Percentiles rank a stretch among this genome's conserved stretches.
phyloP scores from a whole-genome alignment of 108 stramenopile genomes.

The Pelagomonas calceolata region DNA sequence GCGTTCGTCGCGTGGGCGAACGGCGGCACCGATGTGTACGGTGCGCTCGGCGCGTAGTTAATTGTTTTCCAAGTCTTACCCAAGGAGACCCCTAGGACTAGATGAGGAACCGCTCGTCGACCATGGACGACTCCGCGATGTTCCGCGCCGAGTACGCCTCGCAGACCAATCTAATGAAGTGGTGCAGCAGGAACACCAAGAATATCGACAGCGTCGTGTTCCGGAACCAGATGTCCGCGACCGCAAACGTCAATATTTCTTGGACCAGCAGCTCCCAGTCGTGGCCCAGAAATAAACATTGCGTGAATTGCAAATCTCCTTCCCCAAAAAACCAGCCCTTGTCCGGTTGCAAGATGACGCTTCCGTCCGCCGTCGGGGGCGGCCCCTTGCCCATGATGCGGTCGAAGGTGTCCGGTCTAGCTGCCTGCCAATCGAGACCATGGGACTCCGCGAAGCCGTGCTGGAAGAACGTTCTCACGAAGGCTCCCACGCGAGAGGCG shows the following conservation, averaged over 20 bases:
- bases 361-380: not conserved
- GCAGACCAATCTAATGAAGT: slow-evolving; percentile 20
- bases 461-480: not conserved
- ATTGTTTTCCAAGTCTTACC: too few species aligned
- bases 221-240: slow-evolving; percentile 44
- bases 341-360: slow-evolving; percentile 49
- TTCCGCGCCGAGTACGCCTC: slow-evolving; percentile 38
- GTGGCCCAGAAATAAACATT: slow-evolving; percentile 41
- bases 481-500: not conserved
- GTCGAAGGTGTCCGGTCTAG: not conserved
- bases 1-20: not conserved
- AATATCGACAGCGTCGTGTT: slow-evolving; percentile 39
- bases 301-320: slow-evolving; percentile 34
- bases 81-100: slow-evolving; percentile 8
- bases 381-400: not conserved
- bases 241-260: slow-evolving; percentile 48
- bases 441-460: not conserved
- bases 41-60: not conserved
- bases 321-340: slow-evolving; percentile 3
- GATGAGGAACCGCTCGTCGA: slow-evolving; percentile 49
- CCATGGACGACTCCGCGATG: slow-evolving; percentile 41
- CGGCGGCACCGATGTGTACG: not conserved
- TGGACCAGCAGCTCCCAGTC: slow-evolving; percentile 52
- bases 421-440: not conserved
- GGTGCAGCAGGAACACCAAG: slow-evolving; percentile 45